Evolutionary conservation across 2,329 filamentous ascomycete genomes (phyloP).

Genomic region (Aphanoascus verrucosus): DNA sequence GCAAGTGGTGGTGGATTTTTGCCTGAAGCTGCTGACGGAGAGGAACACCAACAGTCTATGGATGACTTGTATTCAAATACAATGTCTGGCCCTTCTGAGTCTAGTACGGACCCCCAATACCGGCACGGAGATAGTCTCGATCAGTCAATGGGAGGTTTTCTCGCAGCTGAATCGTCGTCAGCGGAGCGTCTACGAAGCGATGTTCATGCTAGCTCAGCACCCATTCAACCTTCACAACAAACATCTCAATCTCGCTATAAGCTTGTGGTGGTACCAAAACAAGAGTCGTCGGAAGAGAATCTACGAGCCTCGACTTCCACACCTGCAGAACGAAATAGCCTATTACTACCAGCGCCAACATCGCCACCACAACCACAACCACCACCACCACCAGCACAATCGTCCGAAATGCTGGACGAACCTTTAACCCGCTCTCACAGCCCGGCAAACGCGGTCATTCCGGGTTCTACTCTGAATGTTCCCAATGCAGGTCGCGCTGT

Average conservation of each 20-base stretch:
- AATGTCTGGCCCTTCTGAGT: neutral
- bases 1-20: slow-evolving; percentile 32
- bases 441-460: slow-evolving; percentile 18
- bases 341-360: too few relatives aligned
- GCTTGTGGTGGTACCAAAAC: slow-evolving; percentile 23
- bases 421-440: neutral
- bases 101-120: neutral
- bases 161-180: slow-evolving; percentile 12
- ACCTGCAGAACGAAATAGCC: too few relatives aligned
- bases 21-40: slow-evolving; percentile 23
- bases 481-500: slow-evolving; percentile 20
- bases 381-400: neutral
- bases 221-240: neutral
- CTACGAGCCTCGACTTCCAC: neutral
- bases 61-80: neutral
- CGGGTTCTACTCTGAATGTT: slow-evolving; percentile 20
- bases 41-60: slow-evolving; percentile 2
- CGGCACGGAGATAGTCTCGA: neutral
- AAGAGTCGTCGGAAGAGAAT: neutral
- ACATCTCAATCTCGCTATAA: slow-evolving; percentile 18
- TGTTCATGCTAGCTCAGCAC: slow-evolving; percentile 6
- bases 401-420: neutral
- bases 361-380: neutral
- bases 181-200: neutral
- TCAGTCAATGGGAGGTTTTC: slow-evolving; percentile 16